Base-by-base conservation (phyloP, 768 basidiomycete species). In the Boletus sensibilis region DNA sequence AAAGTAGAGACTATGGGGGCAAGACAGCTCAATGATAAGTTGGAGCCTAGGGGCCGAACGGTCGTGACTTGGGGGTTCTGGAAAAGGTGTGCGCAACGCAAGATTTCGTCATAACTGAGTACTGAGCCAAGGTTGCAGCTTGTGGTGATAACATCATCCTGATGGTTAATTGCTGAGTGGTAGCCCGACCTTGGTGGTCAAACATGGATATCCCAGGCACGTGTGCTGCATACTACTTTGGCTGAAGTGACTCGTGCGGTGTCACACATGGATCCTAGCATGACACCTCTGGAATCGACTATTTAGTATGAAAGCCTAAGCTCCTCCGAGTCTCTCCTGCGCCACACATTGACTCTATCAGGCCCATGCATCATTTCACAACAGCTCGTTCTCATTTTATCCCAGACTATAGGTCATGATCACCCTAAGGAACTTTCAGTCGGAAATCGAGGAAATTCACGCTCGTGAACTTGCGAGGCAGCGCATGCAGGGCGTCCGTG, bases 361-460 rank as follows among this genome's bases (percentile, higher is more conserved):
- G 42, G 47, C 51, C 39, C 52, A 64, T 69, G 68, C 53, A 38
- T 46, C 38, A 44, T 59, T 42, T 50, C 49, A 42, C 44, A 52
- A 35, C 41, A 38, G 3, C 52, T 45, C 33, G 38, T 9, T 41
- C 34, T 46, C 39, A 53, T 49, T 31, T 35, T 38, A 48, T 48
- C 25, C 29, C 43, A 49, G 37, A 48, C 31, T 38, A 55, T 46
- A 21, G 43, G 0, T 13, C 46, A 75, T 75, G 74, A 64, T 72
- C 38, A 60, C 70, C 20, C 61, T 76, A 47, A 67, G 64, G 38
- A 70, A 56, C 57, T 76, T 76, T 62, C 90, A 92, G 71, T 79
- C 73, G 64, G 88, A 90, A 72, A 92, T 92, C 58, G 85, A 91
- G 58, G 82, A 88, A 61, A 87, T 91, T 64, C 83, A 84, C 55